Conservation (phyloP, 108 stramenopile genomes). For the Skeletonema potamos region DNA sequence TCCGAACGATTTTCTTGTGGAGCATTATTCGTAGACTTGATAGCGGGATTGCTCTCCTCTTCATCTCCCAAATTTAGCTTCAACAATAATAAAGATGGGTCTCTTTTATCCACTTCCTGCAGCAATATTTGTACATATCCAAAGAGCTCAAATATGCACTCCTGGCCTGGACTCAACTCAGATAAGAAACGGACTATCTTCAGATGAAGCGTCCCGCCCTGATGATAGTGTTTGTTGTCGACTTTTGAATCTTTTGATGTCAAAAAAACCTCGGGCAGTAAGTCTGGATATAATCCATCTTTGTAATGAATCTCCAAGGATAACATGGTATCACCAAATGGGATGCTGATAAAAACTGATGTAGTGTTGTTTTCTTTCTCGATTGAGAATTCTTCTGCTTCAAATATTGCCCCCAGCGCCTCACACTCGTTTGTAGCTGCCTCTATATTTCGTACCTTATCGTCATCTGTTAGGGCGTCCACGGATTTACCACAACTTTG, state of each 20-base stretch:
- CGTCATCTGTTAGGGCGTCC: slow-evolving; percentile 6
- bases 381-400: slow-evolving; percentile 43
- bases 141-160: slow-evolving; percentile 69
- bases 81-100: slow-evolving; percentile 15
- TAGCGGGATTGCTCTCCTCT: background rate
- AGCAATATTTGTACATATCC: slow-evolving; percentile 53
- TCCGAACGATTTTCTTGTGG: background rate
- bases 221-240: slow-evolving; percentile 5
- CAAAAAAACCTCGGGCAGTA: slow-evolving; percentile 38
- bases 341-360: slow-evolving; percentile 37
- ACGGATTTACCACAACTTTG: slow-evolving; percentile 20
- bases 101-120: slow-evolving; percentile 31
- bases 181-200: slow-evolving; percentile 33
- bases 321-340: slow-evolving; percentile 20
- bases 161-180: slow-evolving; percentile 29
- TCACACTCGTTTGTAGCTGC: slow-evolving; percentile 68
- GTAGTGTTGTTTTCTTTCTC: slow-evolving; percentile 10
- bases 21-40: background rate
- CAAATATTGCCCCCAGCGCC: slow-evolving; percentile 75
- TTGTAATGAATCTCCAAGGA: slow-evolving; percentile 35
- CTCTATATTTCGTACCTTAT: slow-evolving; percentile 24
- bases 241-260: slow-evolving; percentile 5
- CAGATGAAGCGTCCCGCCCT: slow-evolving; percentile 22
- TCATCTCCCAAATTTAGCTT: slow-evolving; percentile 12
- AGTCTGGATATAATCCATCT: slow-evolving; percentile 40